Conservation (phyloP, 2,329 filamentous ascomycete genomes). For the Penicillium sp. region DNA sequence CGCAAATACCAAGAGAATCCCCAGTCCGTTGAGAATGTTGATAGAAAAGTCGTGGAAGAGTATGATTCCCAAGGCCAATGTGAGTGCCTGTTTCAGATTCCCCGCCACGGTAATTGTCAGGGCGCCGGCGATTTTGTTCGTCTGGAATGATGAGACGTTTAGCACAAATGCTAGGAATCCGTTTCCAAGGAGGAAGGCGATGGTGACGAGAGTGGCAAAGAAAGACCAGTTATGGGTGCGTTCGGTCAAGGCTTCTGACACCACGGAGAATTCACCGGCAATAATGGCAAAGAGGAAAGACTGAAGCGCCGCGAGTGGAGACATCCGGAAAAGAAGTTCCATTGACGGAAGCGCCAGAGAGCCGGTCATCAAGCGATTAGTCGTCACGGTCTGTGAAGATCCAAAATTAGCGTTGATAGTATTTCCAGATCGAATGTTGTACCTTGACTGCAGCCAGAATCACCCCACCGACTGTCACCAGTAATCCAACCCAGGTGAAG, state of each 20-base stretch:
- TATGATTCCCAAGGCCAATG: slow-evolving; percentile 11
- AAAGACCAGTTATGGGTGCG: slow-evolving; percentile 4
- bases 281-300: slow-evolving; percentile 10
- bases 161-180: slow-evolving; percentile 13
- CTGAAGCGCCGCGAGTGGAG: slow-evolving; percentile 12
- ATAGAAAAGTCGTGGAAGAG: slow-evolving; percentile 4
- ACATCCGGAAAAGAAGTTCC: slow-evolving; percentile 17
- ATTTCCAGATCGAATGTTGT: not conserved
- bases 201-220: slow-evolving; percentile 2
- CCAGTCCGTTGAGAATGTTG: slow-evolving; percentile 11
- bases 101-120: slow-evolving; percentile 15
- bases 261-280: slow-evolving; percentile 10
- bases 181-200: slow-evolving; percentile 10
- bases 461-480: slow-evolving; percentile 11
- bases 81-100: slow-evolving; percentile 14
- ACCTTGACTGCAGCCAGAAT: slow-evolving; percentile 16
- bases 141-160: slow-evolving; percentile 16
- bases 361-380: slow-evolving; percentile 15
- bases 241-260: slow-evolving; percentile 10
- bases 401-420: too few species aligned
- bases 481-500: slow-evolving; percentile 8
- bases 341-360: slow-evolving; percentile 13
- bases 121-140: slow-evolving; percentile 14
- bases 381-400: slow-evolving; percentile 11
- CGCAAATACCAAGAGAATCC: slow-evolving; percentile 9